Conservation (phyloP, 352 stramenopile species). For the Bremia lactucae region DNA sequence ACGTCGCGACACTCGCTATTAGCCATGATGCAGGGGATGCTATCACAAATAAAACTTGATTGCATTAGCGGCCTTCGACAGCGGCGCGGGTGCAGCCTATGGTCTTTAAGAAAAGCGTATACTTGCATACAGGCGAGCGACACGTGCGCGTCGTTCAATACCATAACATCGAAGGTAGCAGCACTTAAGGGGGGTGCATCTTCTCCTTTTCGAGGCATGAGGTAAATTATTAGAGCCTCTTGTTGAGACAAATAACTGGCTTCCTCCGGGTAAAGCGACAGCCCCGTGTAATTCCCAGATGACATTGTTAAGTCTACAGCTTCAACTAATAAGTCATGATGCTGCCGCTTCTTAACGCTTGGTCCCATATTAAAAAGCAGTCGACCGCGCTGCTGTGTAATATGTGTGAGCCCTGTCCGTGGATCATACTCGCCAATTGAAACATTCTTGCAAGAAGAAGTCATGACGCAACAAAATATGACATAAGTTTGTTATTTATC, state of each 20-base stretch:
- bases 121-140: slow-evolving; percentile 35
- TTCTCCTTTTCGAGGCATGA: slow-evolving; percentile 7
- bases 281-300: slow-evolving; percentile 38
- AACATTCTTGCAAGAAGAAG: slow-evolving; percentile 26
- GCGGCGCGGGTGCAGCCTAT: slow-evolving; percentile 55
- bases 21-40: slow-evolving; percentile 7
- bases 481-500: too few relatives aligned
- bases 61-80: slow-evolving; percentile 12
- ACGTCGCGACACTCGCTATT: slow-evolving; percentile 11
- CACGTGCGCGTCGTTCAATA: slow-evolving; percentile 18
- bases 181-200: slow-evolving; percentile 11
- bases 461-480: too few relatives aligned
- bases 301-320: slow-evolving; percentile 3
- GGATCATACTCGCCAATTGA: slow-evolving; percentile 55
- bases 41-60: not conserved
- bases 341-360: slow-evolving; percentile 27
- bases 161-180: slow-evolving; percentile 17
- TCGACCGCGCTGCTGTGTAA: slow-evolving; percentile 60
- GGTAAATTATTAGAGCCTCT: slow-evolving; percentile 34
- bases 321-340: slow-evolving; percentile 1
- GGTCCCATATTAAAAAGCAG: slow-evolving; percentile 70
- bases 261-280: slow-evolving; percentile 63
- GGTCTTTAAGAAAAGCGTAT: slow-evolving; percentile 53
- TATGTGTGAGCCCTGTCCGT: slow-evolving; percentile 41
- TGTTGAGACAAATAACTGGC: slow-evolving; percentile 53